Percentiles rank a stretch among this genome's conserved stretches.
Conservation (phyloP, 805 yeast genomes). For the Kregervanrija pseudodelftensis region DNA sequence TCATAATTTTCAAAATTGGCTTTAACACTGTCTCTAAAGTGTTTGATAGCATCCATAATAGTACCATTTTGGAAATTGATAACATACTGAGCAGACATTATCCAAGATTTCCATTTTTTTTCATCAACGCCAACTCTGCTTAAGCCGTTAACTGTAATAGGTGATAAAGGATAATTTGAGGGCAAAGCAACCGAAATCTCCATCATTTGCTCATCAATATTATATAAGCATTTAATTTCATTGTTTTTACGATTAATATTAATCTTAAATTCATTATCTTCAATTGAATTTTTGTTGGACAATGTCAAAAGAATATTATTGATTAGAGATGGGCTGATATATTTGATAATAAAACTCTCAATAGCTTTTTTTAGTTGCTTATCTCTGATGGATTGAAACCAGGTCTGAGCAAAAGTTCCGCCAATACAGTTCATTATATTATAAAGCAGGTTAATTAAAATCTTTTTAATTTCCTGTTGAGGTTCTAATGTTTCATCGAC, state of each 20-base stretch:
- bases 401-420: slow-evolving; percentile 52
- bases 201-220: slow-evolving; percentile 81
- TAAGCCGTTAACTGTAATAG: slow-evolving; percentile 70
- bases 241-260: slow-evolving; percentile 53
- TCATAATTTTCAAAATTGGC: slow-evolving; percentile 89
- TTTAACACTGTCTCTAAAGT: slow-evolving; percentile 67
- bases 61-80: slow-evolving; percentile 71
- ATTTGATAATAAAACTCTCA: slow-evolving; percentile 54
- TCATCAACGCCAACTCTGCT: slow-evolving; percentile 84
- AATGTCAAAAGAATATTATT: slow-evolving; percentile 40
- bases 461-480: slow-evolving; percentile 29
- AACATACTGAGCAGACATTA: slow-evolving; percentile 81
- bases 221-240: slow-evolving; percentile 66
- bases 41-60: slow-evolving; percentile 56
- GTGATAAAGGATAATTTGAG: slow-evolving; percentile 65
- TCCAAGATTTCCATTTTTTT: slow-evolving; percentile 91
- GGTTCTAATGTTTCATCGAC: slow-evolving; percentile 10
- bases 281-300: slow-evolving; percentile 22
- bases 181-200: slow-evolving; percentile 77
- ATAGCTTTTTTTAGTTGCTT: slow-evolving; percentile 52
- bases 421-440: slow-evolving; percentile 45
- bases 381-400: slow-evolving; percentile 69
- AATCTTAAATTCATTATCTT: slow-evolving; percentile 45
- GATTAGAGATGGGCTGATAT: slow-evolving; percentile 60
- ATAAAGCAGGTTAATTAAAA: slow-evolving; percentile 46